phyloP scores from a whole-genome alignment of 352 stramenopile species.

The Phytopythium vexans region DNA sequence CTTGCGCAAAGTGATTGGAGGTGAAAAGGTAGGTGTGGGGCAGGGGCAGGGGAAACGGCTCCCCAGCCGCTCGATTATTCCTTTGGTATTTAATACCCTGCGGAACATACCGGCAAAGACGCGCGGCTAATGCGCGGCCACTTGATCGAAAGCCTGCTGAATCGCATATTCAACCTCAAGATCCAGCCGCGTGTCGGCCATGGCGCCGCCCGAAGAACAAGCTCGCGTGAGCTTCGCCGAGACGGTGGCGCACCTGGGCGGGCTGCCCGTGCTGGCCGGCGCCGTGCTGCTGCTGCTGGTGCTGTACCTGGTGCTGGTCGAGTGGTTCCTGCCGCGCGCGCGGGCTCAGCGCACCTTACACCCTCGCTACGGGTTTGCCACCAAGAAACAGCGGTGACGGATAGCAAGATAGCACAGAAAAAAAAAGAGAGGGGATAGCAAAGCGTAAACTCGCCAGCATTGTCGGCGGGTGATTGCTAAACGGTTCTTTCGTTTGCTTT shows the following conservation, averaged over 20 bases:
- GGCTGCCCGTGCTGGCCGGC: constrained; percentile 14
- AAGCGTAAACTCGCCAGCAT: no score
- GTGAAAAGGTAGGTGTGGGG: constrained; percentile 51
- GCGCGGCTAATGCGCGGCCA: background rate
- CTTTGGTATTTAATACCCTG: constrained; percentile 1
- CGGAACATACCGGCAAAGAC: background rate
- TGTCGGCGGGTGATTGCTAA: no score
- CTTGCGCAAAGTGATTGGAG: constrained; percentile 36
- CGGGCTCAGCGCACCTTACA: constrained; percentile 1
- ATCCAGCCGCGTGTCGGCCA: constrained; percentile 1
- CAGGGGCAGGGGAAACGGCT: constrained; percentile 34
- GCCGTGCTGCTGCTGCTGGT: constrained; percentile 30
- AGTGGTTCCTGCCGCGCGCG: constrained; percentile 42
- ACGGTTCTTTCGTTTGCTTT: background rate
- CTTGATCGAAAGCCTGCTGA: constrained; percentile 8
- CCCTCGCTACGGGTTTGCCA: constrained; percentile 10
- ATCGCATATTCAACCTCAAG: constrained; percentile 19
- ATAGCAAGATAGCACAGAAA: constrained; percentile 3
- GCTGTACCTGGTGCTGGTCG: constrained; percentile 40
- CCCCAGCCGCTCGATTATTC: constrained; percentile 3
- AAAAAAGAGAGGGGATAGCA: background rate
- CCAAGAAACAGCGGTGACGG: constrained; percentile 7
- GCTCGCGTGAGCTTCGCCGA: constrained; percentile 34
- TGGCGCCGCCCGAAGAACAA: background rate
- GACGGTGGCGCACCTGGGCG: constrained; percentile 42